Base-by-base conservation (phyloP, 495 filamentous ascomycete species). In the Trichocladium uniseriatum region DNA sequence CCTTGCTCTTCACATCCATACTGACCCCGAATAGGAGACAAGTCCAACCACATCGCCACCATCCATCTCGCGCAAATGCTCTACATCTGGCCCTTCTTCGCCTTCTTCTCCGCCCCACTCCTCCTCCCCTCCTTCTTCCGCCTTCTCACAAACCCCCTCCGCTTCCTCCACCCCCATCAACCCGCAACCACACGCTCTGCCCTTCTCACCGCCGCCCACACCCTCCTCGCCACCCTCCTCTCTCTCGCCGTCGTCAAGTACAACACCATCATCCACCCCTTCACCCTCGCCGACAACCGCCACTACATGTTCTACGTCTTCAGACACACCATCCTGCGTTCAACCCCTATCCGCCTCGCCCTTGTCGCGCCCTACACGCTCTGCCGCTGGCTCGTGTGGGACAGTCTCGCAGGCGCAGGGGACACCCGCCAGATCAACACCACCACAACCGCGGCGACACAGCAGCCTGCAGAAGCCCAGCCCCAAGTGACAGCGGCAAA, bases 221-320 rank as follows among this genome's bases (percentile, higher is more conserved):
- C 63, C 20, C 29, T 65, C 44, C 6, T 43, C 21, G 60, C 61
- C 22, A 16, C 66, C 8, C 20, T 60, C 39, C 34, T 68, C n/a
- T 66, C 70, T 4, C 14, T 55, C 6, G 55, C 43, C 19, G 72
- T 84, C 9, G 78, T 94, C 20, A 76, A 81, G 52, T 83, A 72
- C 74, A 97, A 96, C 72, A 97, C 92, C 34, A 81, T 94, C 49
- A 79, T 98, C 45, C 92, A 98, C 62, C 92, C 92, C 1, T 98
- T 96, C 57, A 94, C 91, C 1, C 77, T 97, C 3, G 92, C 92
- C 24, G 92, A 98, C 63, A 98, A 98, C 67, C 75, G 92, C 2
- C 94, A 97, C 63, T 98, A 95, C 69, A 79, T 92, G 48, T 98
- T 98, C 69, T 98, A 98, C 66, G 73, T 92, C 49, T 97, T 98